These are phyloP conservation scores for Aspergillus incahuasiensis DNA, from an alignment of 495 filamentous ascomycete genomes.

Conservation along the genomic window DNA sequence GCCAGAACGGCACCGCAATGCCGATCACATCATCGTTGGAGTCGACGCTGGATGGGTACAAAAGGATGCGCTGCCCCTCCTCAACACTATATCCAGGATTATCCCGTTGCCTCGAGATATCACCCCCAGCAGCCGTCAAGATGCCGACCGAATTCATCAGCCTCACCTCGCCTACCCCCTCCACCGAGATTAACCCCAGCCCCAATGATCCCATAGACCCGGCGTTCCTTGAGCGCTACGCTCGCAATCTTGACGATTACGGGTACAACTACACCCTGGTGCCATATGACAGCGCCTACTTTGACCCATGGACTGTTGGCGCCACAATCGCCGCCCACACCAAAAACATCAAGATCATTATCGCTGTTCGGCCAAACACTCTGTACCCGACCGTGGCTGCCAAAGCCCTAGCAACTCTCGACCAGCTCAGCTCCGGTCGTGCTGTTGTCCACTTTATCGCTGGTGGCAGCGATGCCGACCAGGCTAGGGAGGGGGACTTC, in stretches of 20 bases:
- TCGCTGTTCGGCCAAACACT: slow-evolving; percentile 53
- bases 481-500: slow-evolving; percentile 51
- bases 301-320: slow-evolving; percentile 48
- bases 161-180: slow-evolving; percentile 45
- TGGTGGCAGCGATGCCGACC: slow-evolving; percentile 49
- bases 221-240: slow-evolving; percentile 44
- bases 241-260: slow-evolving; percentile 48
- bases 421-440: slow-evolving; percentile 47
- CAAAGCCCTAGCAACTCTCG: slow-evolving; percentile 51
- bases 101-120: too few species aligned
- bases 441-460: slow-evolving; percentile 54
- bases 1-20: background rate
- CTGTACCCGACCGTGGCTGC: slow-evolving; percentile 52
- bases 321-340: slow-evolving; percentile 48
- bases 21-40: background rate
- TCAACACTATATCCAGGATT: too few species aligned
- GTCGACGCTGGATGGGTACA: background rate
- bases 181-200: slow-evolving; percentile 48
- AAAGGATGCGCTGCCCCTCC: background rate
- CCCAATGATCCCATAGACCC: slow-evolving; percentile 42
- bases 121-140: slow-evolving; percentile 6
- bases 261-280: slow-evolving; percentile 52
- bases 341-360: slow-evolving; percentile 52
- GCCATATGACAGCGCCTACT: slow-evolving; percentile 47
- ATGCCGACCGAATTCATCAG: slow-evolving; percentile 56